Base-by-base conservation (phyloP, 2,329 filamentous ascomycete species). In the Ophiostoma sp. region DNA sequence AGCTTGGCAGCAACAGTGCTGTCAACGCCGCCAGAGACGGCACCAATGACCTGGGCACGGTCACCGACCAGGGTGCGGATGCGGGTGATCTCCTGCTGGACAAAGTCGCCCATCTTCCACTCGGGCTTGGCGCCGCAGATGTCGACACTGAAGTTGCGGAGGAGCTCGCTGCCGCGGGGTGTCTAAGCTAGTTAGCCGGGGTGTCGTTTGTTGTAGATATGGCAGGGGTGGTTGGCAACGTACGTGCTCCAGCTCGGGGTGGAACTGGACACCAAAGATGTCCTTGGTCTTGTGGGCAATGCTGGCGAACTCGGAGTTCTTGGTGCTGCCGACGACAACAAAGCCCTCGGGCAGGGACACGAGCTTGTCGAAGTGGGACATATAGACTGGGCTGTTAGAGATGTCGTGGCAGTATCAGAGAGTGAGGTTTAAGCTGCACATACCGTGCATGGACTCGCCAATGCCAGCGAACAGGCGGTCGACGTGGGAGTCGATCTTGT, bases 81-180 rank as follows among this genome's bases (percentile, higher is more conserved):
- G 71, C 93, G 86, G 57, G 82, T 80, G 74, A 97, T 91, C 80
- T 97, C 93, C 76, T 91, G 86, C 73, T 92, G 86, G 10, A 92
- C 84, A 76, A 98, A 98, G 75, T 90, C 88, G 71, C 83, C 83
- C 94, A 97, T 97, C 3, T 85, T 89, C 94, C 94, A 98, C 77
- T 92, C 86, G 71, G 88, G 85, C 71, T 84, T 81, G 4, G 91
- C 92, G 39, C 87, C 85, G 80, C 94, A 98, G 73, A 98, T 96
- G 27, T 86, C 84, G 71, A 96, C 85, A 15, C 88, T 89, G 77
- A 97, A 98, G 84, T 98, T 98, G 77, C 85, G 81, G 64, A 97
- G 83, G 5, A 97, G 77, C 36, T 90, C 82, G 11, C 78, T 89
- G 44, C 94, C 93, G 70, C 85, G 83, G 10, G 86, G 84, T 0